phyloP scores from a whole-genome alignment of 495 filamentous ascomycete species.

The Astrothelium macrocarpum region DNA sequence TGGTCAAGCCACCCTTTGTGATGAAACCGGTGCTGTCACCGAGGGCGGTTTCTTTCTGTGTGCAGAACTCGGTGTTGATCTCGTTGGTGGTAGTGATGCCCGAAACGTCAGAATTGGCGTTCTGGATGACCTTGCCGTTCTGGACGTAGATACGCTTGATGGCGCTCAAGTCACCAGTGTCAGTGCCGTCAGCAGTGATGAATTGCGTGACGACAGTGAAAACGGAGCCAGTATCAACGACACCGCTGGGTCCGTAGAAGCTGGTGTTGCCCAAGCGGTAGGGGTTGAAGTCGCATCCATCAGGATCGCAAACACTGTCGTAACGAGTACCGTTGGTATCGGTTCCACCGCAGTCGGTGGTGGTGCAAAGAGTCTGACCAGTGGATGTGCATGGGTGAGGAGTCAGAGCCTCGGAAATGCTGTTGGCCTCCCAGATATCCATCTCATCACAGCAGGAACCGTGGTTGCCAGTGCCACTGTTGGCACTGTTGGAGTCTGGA shows the following conservation, averaged over 20 bases:
- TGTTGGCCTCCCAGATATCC: conserved; percentile 21
- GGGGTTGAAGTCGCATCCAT: conserved; percentile 56
- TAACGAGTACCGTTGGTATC: conserved; percentile 34
- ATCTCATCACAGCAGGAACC: conserved; percentile 18
- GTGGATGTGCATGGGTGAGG: conserved; percentile 25
- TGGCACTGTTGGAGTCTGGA: conserved; percentile 12
- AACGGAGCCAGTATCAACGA: conserved; percentile 48
- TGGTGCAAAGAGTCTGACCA: conserved; percentile 37
- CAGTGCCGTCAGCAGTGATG: conserved; percentile 39
- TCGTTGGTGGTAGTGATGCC: conserved; percentile 43
- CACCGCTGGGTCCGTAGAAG: conserved; percentile 47
- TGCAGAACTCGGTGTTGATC: conserved; percentile 55
- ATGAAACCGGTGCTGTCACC: conserved; percentile 51
- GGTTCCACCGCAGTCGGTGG: conserved; percentile 40
- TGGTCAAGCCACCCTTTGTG: conserved; percentile 48
- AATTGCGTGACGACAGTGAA: conserved; percentile 65
- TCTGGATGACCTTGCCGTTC: conserved; percentile 47
- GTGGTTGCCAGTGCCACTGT: conserved; percentile 13
- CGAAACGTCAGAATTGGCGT: conserved; percentile 44
- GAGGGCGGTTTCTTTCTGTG: conserved; percentile 49
- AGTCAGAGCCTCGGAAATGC: conserved; percentile 26
- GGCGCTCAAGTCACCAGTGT: conserved; percentile 40
- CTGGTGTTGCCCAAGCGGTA: conserved; percentile 45
- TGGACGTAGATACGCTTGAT: conserved; percentile 56
- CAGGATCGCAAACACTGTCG: conserved; percentile 52